Evolutionary conservation across 169 alveolate species (phyloP).

Genomic region (Plasmodium knowlesi): DNA sequence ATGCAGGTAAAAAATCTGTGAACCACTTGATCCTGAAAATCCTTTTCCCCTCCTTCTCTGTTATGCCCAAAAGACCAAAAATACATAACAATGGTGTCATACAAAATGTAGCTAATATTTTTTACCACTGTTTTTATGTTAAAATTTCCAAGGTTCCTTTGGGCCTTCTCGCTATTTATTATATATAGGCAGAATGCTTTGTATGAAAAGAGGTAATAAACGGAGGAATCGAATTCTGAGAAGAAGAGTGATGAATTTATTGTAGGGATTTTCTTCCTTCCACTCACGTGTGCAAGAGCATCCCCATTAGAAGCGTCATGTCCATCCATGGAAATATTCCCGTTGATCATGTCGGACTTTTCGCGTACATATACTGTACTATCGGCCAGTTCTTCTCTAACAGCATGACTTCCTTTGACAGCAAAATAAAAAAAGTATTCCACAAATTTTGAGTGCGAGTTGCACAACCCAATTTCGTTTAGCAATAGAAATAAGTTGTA

Average conservation of each 20-base stretch:
- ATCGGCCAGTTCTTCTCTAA: not conserved
- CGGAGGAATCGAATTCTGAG: constrained; percentile 54
- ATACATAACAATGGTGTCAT: constrained; percentile 49
- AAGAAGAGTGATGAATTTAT: constrained; percentile 25
- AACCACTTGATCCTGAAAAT: not conserved
- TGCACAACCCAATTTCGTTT: constrained; percentile 47
- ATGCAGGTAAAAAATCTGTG: constrained; percentile 71
- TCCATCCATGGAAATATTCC: not conserved
- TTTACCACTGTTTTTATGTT: constrained; percentile 27
- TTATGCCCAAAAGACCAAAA: constrained; percentile 28
- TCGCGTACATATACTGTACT: not conserved
- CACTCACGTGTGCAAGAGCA: not conserved
- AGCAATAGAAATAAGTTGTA: constrained; percentile 53
- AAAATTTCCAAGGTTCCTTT: constrained; percentile 1
- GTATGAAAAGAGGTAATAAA: constrained; percentile 36
- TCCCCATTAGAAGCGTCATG: not conserved
- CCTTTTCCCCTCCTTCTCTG: not conserved
- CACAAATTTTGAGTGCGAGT: constrained; percentile 26
- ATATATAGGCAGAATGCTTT: constrained; percentile 49
- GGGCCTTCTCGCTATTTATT: constrained; percentile 34
- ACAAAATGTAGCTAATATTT: constrained; percentile 33
- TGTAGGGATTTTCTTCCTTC: not conserved
- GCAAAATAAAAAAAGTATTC: constrained; percentile 58
- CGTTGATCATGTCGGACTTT: not conserved
- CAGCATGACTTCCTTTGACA: not conserved